Evolutionary conservation across 257 asterid species (phyloP), one percentile per base, ranked within the genome.

Genomic region (Solanum tarapatanum): DNA sequence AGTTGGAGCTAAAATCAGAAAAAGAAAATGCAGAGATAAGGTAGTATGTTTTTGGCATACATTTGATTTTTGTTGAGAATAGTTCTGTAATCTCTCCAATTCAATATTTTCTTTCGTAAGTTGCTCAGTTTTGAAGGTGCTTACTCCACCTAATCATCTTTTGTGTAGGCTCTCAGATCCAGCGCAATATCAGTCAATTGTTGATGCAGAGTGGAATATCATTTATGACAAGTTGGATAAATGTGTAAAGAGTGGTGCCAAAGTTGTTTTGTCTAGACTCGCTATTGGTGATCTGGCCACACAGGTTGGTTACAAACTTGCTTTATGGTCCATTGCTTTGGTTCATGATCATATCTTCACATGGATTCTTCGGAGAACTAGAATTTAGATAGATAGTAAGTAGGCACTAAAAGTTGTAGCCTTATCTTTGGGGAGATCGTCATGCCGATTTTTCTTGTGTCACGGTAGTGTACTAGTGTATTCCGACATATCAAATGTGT

Each of bases 21-120:
- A 97, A 92, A 92, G 99, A 97, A 91, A 97, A 97, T 90, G 99
- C 99, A 39, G 99, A 97, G 94, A 97, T 97, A 90, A 93, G 99
- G 99, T 96, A 36, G 88, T 85, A 79, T 88, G 74, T 41, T 41
- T 86, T 74, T 26, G 16, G 82, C 69, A 69, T 87, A 41, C 83
- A 43, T 43, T 30, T 79, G 39, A 45, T 45, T 76, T 45, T 69
- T 7, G 9, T 36, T 17, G 45, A 17, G 83, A 82, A 74, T 11
- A 51, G 55, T 72, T 62, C 23, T 86, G 43, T 33, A 11, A 14
- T 30, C 12, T 75, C 48, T 45, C 24, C 70, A 19, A 5, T 73
- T 83, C 43, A 32, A 12, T 11, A 23, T 24, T 87, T 68, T 21
- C 69, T 87, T 72, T 72, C 84, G 5, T 37, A 33, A 51, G 88